These are phyloP conservation scores for Abelmoschus esculentus DNA, from an alignment of 345 rosid species.

Conservation along the genomic window DNA sequence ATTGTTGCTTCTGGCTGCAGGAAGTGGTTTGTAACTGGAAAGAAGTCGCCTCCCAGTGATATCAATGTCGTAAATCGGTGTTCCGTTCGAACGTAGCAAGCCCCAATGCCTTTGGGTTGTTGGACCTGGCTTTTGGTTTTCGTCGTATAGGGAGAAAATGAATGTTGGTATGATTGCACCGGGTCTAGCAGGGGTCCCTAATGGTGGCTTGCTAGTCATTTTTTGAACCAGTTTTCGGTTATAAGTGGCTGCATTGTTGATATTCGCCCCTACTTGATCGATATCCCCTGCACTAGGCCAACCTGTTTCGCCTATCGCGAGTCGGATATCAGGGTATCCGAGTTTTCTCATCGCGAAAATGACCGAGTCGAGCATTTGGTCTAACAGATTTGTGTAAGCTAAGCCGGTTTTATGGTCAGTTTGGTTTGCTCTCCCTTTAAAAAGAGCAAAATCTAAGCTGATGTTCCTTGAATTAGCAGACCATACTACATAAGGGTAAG, in stretches of 20 bases:
- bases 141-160: constrained; percentile 59
- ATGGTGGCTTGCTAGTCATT: constrained; percentile 36
- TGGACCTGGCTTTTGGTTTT: constrained; percentile 40
- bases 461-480: constrained; percentile 31
- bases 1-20: constrained; percentile 33
- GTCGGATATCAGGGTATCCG: constrained; percentile 39
- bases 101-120: constrained; percentile 88
- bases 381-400: constrained; percentile 57
- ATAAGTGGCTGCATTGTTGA: constrained; percentile 62
- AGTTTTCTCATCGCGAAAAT: constrained; percentile 54
- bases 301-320: constrained; percentile 71
- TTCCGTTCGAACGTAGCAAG: constrained; percentile 39
- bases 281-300: constrained; percentile 76
- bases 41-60: constrained; percentile 27
- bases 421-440: constrained; percentile 32
- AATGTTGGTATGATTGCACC: constrained; percentile 49
- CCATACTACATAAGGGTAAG: constrained; percentile 76
- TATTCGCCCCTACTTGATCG: constrained; percentile 55
- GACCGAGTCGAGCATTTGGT: constrained; percentile 74
- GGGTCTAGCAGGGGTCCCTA: constrained; percentile 76
- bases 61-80: constrained; percentile 44
- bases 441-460: constrained; percentile 46
- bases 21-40: constrained; percentile 16
- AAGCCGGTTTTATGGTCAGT: constrained; percentile 48
- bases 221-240: constrained; percentile 55